These are phyloP conservation scores for Colletotrichum tropicale DNA, from an alignment of 2,329 filamentous ascomycete species.

Conservation along the genomic window DNA sequence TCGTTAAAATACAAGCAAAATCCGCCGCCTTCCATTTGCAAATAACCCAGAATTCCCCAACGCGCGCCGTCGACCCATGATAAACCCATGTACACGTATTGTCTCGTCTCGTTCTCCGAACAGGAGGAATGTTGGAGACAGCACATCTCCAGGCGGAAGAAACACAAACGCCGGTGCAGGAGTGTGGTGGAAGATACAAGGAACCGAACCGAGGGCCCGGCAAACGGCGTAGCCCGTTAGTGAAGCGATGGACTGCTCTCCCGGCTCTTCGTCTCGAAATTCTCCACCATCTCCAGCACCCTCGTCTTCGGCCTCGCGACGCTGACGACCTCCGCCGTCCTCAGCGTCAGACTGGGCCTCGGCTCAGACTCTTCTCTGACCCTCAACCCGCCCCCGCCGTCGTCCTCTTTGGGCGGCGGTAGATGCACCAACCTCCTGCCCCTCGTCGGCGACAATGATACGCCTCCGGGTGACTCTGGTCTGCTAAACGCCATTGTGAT, in stretches of 20 bases:
- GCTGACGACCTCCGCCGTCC: conserved; percentile 53
- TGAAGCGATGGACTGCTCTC: conserved; percentile 35
- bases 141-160: neutral
- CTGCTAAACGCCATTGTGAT: neutral
- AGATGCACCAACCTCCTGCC: conserved; percentile 18
- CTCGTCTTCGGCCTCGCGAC: conserved; percentile 46
- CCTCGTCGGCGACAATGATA: conserved; percentile 1
- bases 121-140: neutral
- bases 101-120: neutral
- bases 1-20: neutral
- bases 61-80: neutral
- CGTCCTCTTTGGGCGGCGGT: conserved; percentile 16
- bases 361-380: conserved; percentile 25
- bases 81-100: neutral
- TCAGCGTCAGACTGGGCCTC: conserved; percentile 36
- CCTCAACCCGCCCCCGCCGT: neutral
- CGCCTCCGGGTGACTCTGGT: conserved; percentile 10
- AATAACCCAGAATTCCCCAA: neutral
- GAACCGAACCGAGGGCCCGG: neutral
- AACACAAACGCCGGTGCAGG: neutral
- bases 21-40: neutral
- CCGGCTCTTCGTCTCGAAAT: conserved; percentile 53
- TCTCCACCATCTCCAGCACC: conserved; percentile 62
- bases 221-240: neutral
- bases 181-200: neutral